phyloP scores from a whole-genome alignment of 257 asterid species.

The Solanum chaucha region DNA sequence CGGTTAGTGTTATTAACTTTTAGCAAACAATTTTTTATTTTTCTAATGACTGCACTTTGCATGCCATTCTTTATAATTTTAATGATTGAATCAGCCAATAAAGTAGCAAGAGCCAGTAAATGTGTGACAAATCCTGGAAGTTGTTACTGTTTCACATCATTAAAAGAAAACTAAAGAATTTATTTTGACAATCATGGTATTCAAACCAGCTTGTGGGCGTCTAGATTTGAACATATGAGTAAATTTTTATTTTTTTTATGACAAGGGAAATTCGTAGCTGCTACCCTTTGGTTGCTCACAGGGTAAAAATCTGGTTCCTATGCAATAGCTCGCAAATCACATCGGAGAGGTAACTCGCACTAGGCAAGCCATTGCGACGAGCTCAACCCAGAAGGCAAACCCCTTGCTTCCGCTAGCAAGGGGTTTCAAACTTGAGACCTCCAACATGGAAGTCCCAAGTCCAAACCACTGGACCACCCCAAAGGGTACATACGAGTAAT shows the following conservation, averaged over 20 bases:
- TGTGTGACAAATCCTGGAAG: neutral
- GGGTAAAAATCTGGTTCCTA: too few relatives aligned
- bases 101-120: neutral
- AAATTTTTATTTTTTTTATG: too few relatives aligned
- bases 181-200: neutral
- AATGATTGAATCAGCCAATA: neutral
- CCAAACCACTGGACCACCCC: too few relatives aligned
- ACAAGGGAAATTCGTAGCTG: rapidly evolving
- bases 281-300: too few relatives aligned
- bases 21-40: neutral
- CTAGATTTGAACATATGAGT: neutral
- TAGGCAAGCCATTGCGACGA: too few relatives aligned
- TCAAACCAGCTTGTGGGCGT: neutral
- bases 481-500: neutral
- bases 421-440: too few relatives aligned
- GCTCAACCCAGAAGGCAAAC: too few relatives aligned
- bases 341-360: too few relatives aligned
- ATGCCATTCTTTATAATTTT: neutral
- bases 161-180: neutral
- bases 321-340: too few relatives aligned
- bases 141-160: neutral
- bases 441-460: too few relatives aligned
- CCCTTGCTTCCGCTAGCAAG: too few relatives aligned
- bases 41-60: neutral
- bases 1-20: neutral